A percentile compares a stretch with the other conserved stretches of the same genome.
Conservation (phyloP, 78 protist genomes). For the Dictyostelium discoideum region dicty_2.7 NC_007090.3:3249001-3249500, state of each 20-base stretch:
- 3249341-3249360: neutral
- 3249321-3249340: slow-evolving; percentile 9
- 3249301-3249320: slow-evolving; percentile 24
- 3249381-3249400: neutral
- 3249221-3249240: neutral
- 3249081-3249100: too few species aligned
- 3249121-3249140: too few species aligned
- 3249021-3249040: too few species aligned
- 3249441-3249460: slow-evolving; percentile 72
- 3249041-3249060: too few species aligned
- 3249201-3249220: too few species aligned
- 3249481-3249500: slow-evolving; percentile 56
- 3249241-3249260: neutral
- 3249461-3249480: slow-evolving; percentile 39
- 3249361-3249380: neutral
- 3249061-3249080: too few species aligned
- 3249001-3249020: too few species aligned
- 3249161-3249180: too few species aligned
- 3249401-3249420: slow-evolving; percentile 10
- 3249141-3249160: too few species aligned
- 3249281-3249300: slow-evolving; percentile 11
- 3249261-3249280: slow-evolving; percentile 10
- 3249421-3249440: slow-evolving; percentile 72
- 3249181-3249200: too few species aligned
- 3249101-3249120: too few species aligned